Conservation (phyloP, 1,139 yeast species). For the Kodamaea alishanica region DNA sequence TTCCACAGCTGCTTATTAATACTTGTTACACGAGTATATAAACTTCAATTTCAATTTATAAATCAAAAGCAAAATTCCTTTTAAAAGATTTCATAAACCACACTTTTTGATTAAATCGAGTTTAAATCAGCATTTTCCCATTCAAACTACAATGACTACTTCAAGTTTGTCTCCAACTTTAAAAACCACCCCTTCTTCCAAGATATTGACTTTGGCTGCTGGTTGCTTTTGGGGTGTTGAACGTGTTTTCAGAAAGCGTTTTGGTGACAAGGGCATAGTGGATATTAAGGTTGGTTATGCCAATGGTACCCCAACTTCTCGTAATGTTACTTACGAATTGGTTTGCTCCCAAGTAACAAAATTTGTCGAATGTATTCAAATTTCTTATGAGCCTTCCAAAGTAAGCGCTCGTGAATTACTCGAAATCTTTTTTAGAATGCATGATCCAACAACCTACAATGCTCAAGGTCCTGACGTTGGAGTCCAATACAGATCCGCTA, state of each 20-base stretch:
- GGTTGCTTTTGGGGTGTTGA: conserved; percentile 98
- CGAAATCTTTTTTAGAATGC: conserved; percentile 86
- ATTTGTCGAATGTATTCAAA: conserved; percentile 76
- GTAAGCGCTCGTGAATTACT: conserved; percentile 60
- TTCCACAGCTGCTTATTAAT: no score
- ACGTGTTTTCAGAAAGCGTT: conserved; percentile 70
- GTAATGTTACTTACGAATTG: conserved; percentile 63
- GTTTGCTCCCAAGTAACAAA: conserved; percentile 76
- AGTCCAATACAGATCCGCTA: conserved; percentile 78
- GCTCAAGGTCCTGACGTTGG: conserved; percentile 83
- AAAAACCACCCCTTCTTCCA: conserved; percentile 36
- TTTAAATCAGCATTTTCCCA: not conserved
- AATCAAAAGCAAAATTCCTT: no score
- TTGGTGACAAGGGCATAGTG: conserved; percentile 56
- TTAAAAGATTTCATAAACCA: no score
- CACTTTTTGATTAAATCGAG: no score
- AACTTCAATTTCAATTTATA: no score
- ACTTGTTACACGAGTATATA: no score
- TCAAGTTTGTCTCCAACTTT: conserved; percentile 35
- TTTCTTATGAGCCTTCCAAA: conserved; percentile 70
- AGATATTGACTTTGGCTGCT: conserved; percentile 63
- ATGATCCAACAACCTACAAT: conserved; percentile 66
- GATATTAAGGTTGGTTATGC: conserved; percentile 88
- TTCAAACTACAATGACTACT: conserved; percentile 12
- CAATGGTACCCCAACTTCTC: conserved; percentile 55